These are phyloP conservation scores for Phlyctochytrium arcticum DNA, from an alignment of 192 early-diverging fungal species.

Conservation along the genomic window DNA sequence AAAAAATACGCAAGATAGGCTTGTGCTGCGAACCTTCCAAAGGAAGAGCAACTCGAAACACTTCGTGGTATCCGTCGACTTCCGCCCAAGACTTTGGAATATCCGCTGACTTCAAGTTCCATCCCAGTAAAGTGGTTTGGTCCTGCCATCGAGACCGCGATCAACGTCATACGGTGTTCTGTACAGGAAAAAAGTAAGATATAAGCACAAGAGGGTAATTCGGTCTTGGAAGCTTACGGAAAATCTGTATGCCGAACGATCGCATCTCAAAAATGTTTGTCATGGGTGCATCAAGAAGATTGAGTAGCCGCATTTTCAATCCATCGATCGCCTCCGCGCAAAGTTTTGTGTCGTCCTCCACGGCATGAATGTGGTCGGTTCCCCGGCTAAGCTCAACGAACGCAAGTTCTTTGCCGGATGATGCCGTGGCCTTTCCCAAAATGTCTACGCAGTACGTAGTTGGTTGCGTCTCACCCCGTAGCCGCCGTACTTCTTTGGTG, in stretches of 20 bases:
- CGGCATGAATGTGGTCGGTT: neutral
- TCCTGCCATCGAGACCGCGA: neutral
- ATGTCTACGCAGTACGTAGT: slow-evolving; percentile 1
- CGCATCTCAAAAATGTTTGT: neutral
- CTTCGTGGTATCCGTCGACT: neutral
- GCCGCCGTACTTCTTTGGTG: neutral
- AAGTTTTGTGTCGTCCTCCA: neutral
- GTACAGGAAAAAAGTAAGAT: no score
- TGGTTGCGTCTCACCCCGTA: neutral
- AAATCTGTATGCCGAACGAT: neutral
- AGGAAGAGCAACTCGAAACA: slow-evolving; percentile 1
- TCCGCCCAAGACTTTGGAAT: neutral
- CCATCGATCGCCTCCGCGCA: neutral
- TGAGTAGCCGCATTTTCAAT: neutral
- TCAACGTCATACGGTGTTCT: neutral
- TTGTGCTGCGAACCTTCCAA: no score
- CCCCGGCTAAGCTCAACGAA: neutral
- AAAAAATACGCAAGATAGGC: no score
- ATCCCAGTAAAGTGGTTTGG: neutral
- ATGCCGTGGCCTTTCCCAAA: neutral
- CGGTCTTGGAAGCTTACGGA: no score
- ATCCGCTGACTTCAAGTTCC: neutral
- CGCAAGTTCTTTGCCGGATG: neutral
- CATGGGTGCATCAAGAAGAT: neutral
- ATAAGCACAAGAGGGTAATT: no score